phyloP scores from a whole-genome alignment of 306 rosid species.

The Lotus japonicus region DNA sequence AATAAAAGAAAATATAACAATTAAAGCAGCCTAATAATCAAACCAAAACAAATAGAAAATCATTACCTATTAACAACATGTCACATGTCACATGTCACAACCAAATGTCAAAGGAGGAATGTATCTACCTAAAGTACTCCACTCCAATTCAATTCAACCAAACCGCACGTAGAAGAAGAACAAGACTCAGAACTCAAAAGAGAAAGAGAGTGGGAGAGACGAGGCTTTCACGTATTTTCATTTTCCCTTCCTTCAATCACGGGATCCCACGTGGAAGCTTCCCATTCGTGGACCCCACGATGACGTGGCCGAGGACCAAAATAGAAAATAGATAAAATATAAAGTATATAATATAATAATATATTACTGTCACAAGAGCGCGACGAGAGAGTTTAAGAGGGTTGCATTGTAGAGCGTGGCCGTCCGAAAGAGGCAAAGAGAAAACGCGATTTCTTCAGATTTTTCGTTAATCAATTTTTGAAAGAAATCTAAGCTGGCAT shows the following conservation, averaged over 20 bases:
- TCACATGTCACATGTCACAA: background rate
- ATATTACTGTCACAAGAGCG: background rate
- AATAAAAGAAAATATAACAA: background rate
- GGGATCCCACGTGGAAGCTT: constrained; percentile 52
- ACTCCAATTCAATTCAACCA: constrained; percentile 7
- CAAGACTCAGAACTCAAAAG: background rate
- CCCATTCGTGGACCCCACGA: constrained; percentile 54
- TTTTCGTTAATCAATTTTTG: too few species aligned
- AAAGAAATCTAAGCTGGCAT: constrained; percentile 15
- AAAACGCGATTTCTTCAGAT: too few species aligned
- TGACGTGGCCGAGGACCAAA: constrained; percentile 42
- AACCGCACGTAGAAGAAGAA: background rate
- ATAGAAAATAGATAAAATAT: too few species aligned
- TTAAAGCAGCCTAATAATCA: background rate
- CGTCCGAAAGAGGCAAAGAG: constrained; percentile 9
- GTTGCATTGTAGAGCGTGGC: background rate
- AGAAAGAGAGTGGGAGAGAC: constrained; percentile 16
- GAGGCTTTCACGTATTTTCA: constrained; percentile 60
- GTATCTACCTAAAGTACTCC: background rate
- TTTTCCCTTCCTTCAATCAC: constrained; percentile 33
- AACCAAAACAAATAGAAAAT: background rate
- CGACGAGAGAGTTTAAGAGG: background rate
- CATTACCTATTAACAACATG: background rate
- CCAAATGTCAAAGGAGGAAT: constrained; percentile 20
- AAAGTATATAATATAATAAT: too few species aligned